Evolutionary conservation across 2,329 filamentous ascomycete genomes (phyloP).

Genomic region (Hymenoscyphus albidus): DNA sequence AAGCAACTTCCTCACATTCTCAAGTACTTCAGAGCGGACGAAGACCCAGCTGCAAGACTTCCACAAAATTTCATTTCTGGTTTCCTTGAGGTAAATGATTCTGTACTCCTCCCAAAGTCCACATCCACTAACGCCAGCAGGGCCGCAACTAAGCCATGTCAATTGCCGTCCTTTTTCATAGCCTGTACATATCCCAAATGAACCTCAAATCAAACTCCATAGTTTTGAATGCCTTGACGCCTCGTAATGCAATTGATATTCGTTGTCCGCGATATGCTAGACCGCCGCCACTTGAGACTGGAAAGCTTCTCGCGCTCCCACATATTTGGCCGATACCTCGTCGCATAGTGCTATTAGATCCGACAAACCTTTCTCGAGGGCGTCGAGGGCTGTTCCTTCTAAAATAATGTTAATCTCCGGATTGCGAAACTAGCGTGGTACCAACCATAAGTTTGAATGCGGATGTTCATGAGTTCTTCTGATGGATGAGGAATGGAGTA

Average conservation of each 20-base stretch:
- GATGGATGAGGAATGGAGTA: constrained; percentile 97
- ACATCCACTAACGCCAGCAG: constrained; percentile 25
- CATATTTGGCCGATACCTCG: constrained; percentile 83
- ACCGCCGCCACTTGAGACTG: constrained; percentile 1
- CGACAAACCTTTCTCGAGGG: constrained; percentile 82
- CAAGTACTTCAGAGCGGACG: constrained; percentile 92
- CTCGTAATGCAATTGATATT: constrained; percentile 27
- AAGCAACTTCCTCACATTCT: constrained; percentile 94
- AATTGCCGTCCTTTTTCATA: constrained; percentile 23
- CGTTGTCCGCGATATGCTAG: not conserved
- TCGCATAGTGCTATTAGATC: constrained; percentile 92
- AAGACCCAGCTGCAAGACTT: constrained; percentile 69
- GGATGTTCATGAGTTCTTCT: constrained; percentile 92
- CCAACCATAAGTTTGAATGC: constrained; percentile 95
- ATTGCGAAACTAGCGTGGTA: constrained; percentile 14
- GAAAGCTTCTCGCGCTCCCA: constrained; percentile 54
- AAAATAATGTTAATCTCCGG: constrained; percentile 16
- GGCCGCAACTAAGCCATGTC: constrained; percentile 32
- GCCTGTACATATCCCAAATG: constrained; percentile 35
- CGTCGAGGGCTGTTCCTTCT: constrained; percentile 81
- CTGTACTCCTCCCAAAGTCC: not conserved
- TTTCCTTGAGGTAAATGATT: constrained; percentile 72
- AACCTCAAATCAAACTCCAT: constrained; percentile 26
- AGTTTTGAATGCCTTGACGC: constrained; percentile 25
- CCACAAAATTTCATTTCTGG: constrained; percentile 89